Evolutionary conservation across 495 filamentous ascomycete species (phyloP), one percentile per base, ranked within the genome.

Genomic region (Beverwykella pulmonaria): DNA sequence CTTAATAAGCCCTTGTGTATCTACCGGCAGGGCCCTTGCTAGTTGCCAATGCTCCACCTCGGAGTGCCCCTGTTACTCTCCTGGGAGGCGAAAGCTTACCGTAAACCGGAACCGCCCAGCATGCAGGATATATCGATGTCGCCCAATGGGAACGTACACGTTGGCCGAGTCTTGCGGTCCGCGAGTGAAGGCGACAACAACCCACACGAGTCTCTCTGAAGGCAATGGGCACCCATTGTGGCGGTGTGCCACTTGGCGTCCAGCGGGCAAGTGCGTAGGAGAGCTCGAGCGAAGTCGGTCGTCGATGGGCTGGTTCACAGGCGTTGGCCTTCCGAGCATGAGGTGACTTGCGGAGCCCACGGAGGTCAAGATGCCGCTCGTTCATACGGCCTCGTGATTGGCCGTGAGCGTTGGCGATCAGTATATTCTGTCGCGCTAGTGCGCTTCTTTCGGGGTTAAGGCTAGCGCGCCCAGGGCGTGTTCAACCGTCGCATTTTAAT

Each of bases 401-500:
- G 59, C 30, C 47, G 36, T 2, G 17, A 44, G 30, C 53, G 32
- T 41, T 57, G 34, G 19, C 12, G 53, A 57, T 57, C 53, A 6
- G 6, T 27, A 36, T 39, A 6, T 34, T 34, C 32, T 12, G 32
- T 34, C 32, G 32, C 22, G 26, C 29, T n/a, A 19, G 19, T 14
- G 3, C 53, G 19, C 19, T 57, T 57, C 14, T n/a, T 14, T 49
- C 56, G 23, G 56, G 39, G n/a, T 25, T 48, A 5, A n/a, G 23
- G 56, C 19, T 59, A 59, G 56, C 56, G 56, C 56, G 56, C 56
- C 44, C 30, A 59, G 44, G 19, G 12, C 36, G 20, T 48, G 34
- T 36, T 49, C 6, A 20, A 14, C 56, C 1, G 26, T 6, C 4
- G 32, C 56, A 30, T 26, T 29, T 48, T 59, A 48, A 59, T 48